phyloP scores from a whole-genome alignment of 1,284 basidiomycete genomes.

The Heterobasidion irregulare region DNA sequence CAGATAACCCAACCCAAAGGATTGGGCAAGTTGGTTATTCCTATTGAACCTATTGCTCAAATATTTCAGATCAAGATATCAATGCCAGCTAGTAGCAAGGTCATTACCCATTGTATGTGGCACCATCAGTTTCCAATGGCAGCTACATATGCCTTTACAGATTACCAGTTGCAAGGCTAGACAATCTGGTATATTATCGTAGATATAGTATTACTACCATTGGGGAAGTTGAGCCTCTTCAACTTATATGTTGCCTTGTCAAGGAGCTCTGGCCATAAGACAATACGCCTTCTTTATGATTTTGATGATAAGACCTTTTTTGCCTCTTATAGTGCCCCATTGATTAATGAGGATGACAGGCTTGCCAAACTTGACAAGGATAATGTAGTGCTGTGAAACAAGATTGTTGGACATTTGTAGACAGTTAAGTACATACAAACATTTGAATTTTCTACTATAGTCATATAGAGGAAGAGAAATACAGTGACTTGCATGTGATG shows the following conservation, averaged over 20 bases:
- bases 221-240: conserved; percentile 16
- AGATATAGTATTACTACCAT: conserved; percentile 22
- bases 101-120: conserved; percentile 2
- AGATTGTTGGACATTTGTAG: too few species aligned
- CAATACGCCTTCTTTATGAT: conserved; percentile 19
- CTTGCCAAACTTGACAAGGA: background rate
- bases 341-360: background rate
- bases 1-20: conserved; percentile 14
- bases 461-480: too few species aligned
- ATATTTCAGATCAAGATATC: conserved; percentile 10
- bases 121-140: conserved; percentile 20
- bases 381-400: too few species aligned
- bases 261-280: conserved; percentile 17
- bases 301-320: background rate
- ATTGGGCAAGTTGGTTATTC: conserved; percentile 18
- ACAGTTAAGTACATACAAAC: too few species aligned
- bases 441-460: too few species aligned
- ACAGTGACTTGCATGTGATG: too few species aligned
- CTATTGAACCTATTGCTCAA: conserved; percentile 14
- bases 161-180: conserved; percentile 24
- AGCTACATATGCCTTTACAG: conserved; percentile 24
- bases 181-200: conserved; percentile 21
- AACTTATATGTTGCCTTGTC: conserved; percentile 26
- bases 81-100: background rate
- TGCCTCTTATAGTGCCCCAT: background rate